Percentiles rank a stretch among this genome's conserved stretches.
These are phyloP conservation scores for Raffaelea arxii DNA, from an alignment of 2,329 filamentous ascomycete genomes.

Conservation along the genomic window DNA sequence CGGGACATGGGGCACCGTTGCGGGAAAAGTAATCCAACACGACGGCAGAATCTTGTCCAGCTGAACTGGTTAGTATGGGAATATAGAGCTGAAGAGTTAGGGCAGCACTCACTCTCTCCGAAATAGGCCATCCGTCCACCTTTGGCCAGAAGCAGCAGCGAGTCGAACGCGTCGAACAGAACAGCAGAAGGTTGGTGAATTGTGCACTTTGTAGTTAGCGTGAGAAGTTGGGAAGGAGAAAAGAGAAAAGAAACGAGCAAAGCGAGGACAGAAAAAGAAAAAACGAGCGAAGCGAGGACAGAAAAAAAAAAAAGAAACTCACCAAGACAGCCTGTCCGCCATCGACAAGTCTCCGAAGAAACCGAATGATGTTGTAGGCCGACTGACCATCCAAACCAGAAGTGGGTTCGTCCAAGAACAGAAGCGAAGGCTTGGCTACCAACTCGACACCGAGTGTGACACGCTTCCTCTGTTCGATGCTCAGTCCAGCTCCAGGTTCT, in stretches of 20 bases:
- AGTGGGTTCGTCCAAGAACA: conserved; percentile 55
- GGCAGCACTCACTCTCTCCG: conserved; percentile 26
- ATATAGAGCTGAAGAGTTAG: neutral
- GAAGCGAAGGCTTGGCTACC: conserved; percentile 48
- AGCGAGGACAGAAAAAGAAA: too few relatives aligned
- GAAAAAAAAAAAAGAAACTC: too few relatives aligned
- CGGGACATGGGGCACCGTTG: conserved; percentile 53
- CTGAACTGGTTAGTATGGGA: neutral
- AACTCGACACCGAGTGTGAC: conserved; percentile 54
- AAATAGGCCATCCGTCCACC: conserved; percentile 60
- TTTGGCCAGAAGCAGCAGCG: conserved; percentile 50
- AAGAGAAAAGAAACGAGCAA: too few relatives aligned
- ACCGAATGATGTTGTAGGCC: conserved; percentile 55
- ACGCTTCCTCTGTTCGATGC: conserved; percentile 42
- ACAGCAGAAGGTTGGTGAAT: conserved; percentile 63
- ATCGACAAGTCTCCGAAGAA: conserved; percentile 55
- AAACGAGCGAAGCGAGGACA: too few relatives aligned
- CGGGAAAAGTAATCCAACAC: conserved; percentile 55
- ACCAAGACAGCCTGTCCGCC: conserved; percentile 54
- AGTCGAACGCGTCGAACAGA: conserved; percentile 58
- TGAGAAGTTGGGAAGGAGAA: too few relatives aligned
- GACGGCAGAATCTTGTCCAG: conserved; percentile 35
- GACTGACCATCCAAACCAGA: conserved; percentile 60
- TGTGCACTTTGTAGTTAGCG: conserved; percentile 36
- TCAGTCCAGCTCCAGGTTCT: conserved; percentile 28